Evolutionary conservation across 1,139 yeast species (phyloP), one percentile per base, ranked within the genome.

Genomic region (Hyphopichia fennica): DNA sequence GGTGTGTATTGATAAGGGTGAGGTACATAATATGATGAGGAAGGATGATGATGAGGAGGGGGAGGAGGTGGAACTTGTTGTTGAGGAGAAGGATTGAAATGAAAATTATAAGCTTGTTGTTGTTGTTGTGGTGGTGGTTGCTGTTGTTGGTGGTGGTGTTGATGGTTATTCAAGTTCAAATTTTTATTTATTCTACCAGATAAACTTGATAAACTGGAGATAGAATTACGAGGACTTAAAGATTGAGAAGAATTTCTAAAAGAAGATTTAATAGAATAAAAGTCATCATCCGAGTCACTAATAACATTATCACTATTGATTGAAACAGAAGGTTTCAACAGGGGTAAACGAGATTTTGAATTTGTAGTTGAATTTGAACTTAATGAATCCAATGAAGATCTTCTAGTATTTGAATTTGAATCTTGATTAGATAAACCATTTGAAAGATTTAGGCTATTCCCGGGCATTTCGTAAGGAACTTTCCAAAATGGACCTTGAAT

Each of bases 381-480:
- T 10, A 38, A 14, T n/a, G 70, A 65, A 41, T 68, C 73, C 4
- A 70, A 58, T 2, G 75, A 69, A 1, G 67, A 62, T 37, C 74
- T 55, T 41, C 77, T 54, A 15, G 60, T 51, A 34, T 44, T 41
- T 5, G 36, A 27, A 15, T n/a, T 18, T n/a, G 32, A 27, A 13
- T 18, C 15, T 6, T 25, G 23, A 25, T 35, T 35, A 10, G 34
- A 14, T n/a, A 35, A 27, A 15, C 15, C 32, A 18, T 29, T 29
- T 8, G 28, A 11, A 11, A 17, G 11, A 5, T 11, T n/a, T 6
- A 18, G 15, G 32, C 42, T 41, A 27, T 41, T 46, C 13, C 57
- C 57, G 1, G 78, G 79, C 77, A 73, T 70, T 51, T 73, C 78
- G 54, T 73, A 73, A 23, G 79, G 79, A 9, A 73, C 79, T 51